These are phyloP conservation scores for Vigna radiata DNA, from an alignment of 306 rosid species.

Conservation along the genomic window DNA sequence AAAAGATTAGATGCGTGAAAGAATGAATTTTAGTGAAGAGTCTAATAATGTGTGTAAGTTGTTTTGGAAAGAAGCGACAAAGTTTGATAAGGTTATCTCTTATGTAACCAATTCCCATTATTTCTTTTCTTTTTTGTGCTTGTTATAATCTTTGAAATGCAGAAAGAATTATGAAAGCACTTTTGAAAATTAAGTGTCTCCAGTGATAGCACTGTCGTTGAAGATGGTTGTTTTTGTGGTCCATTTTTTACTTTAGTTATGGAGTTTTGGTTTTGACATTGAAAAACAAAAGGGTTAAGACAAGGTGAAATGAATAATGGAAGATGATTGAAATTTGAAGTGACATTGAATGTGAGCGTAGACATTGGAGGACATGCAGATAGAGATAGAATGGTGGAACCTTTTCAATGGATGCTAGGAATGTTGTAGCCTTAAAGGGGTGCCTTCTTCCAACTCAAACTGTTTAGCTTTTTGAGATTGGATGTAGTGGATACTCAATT, in stretches of 20 bases:
- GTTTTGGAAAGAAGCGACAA: neutral
- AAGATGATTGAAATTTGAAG: conserved; percentile 20
- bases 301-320: neutral
- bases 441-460: conserved; percentile 36
- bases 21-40: neutral
- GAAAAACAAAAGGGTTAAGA: neutral
- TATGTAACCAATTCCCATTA: neutral
- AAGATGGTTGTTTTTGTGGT: neutral
- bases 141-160: neutral
- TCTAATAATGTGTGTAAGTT: neutral
- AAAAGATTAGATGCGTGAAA: too few relatives aligned
- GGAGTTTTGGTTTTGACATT: neutral
- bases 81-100: neutral
- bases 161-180: neutral
- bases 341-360: conserved; percentile 39
- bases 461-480: conserved; percentile 27
- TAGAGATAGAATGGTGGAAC: conserved; percentile 23
- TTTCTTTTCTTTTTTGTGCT: neutral
- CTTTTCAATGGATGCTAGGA: conserved; percentile 26
- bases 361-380: conserved; percentile 13
- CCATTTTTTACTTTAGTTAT: neutral
- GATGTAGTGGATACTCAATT: conserved; percentile 20
- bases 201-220: neutral
- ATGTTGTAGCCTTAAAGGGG: neutral
- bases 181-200: neutral